Percentiles rank a stretch among this genome's conserved stretches.
phyloP scores from a whole-genome alignment of 495 filamentous ascomycete genomes.

The Lindgomyces ingoldianus region DNA sequence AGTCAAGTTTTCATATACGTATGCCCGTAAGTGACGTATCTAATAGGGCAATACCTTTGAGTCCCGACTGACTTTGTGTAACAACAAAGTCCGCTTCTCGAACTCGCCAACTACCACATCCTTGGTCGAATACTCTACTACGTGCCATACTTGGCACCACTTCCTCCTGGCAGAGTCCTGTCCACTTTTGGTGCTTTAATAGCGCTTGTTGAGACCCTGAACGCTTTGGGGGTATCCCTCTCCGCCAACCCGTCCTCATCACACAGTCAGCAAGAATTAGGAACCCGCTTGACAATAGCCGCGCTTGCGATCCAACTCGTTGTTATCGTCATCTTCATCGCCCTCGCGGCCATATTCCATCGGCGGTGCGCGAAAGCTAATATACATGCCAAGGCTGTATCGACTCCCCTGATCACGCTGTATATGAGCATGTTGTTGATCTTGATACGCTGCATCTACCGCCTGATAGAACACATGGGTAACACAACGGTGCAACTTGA shows the following conservation, averaged over 20 bases:
- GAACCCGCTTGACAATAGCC: constrained; percentile 62
- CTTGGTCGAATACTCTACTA: constrained; percentile 73
- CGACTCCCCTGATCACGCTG: constrained; percentile 57
- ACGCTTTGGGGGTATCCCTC: constrained; percentile 60
- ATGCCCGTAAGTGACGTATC: constrained; percentile 60
- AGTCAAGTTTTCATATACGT: constrained; percentile 63
- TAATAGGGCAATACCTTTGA: neutral
- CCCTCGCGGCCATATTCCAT: constrained; percentile 60
- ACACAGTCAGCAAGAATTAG: constrained; percentile 50
- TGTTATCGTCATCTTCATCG: constrained; percentile 59
- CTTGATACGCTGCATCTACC: constrained; percentile 63
- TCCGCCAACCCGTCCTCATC: constrained; percentile 52
- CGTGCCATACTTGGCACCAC: constrained; percentile 69
- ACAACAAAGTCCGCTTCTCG: constrained; percentile 65
- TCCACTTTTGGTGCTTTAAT: constrained; percentile 66
- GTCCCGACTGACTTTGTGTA: constrained; percentile 4
- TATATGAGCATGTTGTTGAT: constrained; percentile 65
- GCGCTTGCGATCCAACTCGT: constrained; percentile 64
- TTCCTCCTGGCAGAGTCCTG: constrained; percentile 71
- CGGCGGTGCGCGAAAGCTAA: constrained; percentile 55
- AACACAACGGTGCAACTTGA: constrained; percentile 39
- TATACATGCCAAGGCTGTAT: constrained; percentile 55
- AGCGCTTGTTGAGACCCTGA: constrained; percentile 60
- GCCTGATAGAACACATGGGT: constrained; percentile 64
- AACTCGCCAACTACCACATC: constrained; percentile 68